Evolutionary conservation across 2,329 filamentous ascomycete genomes (phyloP), one percentile per base, ranked within the genome.

Genomic region (Penicillium frequentans): DNA sequence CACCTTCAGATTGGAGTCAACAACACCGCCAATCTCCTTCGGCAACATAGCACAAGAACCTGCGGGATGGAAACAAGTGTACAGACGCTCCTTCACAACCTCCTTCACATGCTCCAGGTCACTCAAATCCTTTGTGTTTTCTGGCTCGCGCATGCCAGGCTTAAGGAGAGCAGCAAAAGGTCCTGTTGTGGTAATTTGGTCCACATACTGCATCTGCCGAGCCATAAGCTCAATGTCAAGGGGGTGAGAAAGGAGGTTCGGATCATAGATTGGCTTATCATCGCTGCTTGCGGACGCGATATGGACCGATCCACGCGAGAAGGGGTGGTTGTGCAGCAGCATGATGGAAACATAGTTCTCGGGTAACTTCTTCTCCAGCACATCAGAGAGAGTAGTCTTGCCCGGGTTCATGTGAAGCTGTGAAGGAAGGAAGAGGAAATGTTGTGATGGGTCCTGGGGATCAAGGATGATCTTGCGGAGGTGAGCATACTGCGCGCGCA

Each of bases 181-280:
- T 26, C 58, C 49, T 0, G 68, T 67, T 6, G 54, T 23, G 5
- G 60, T 59, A 26, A 72, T 63, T 10, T 49, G 55, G 3, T 66
- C 64, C n/a, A 67, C 49, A 46, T 63, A 69, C 29, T 66, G 62
- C 45, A 65, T 54, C n/a, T 69, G 69, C 1, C 64, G 57, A n/a
- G 68, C 61, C 39, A 78, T 64, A 4, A 82, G 73, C 51, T 79
- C 68, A 19, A 70, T 69, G 56, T 82, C 79, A 0, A 76, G 70
- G n/a, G 72, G 63, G 37, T 77, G 69, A 0, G 70, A 71, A 5
- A 82, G 70, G 63, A 72, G 82, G 54, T 75, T 75, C 0, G 80
- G 78, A 60, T 82, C 72, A 56, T 80, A 75, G 23, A 73, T 62
- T 0, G 80, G 80, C 1, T 67, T 63, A 14, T 73, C 70, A 1